phyloP scores from a whole-genome alignment of 208 protist genomes.

The Spongospora subterranea region DNA sequence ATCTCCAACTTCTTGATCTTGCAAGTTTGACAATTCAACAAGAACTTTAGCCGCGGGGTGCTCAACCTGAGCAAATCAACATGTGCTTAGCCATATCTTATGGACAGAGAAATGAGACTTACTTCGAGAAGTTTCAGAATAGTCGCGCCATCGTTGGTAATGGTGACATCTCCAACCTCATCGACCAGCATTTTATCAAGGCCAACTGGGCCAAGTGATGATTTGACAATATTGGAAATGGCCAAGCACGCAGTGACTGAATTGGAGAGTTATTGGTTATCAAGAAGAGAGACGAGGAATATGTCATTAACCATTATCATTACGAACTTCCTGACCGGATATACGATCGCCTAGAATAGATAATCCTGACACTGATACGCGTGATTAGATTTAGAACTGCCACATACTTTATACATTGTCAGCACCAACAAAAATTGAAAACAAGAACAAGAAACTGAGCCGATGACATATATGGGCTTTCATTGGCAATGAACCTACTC shows the following conservation, averaged over 20 bases:
- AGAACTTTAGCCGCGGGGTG: constrained; percentile 89
- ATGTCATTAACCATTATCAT: constrained; percentile 84
- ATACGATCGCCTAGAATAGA: constrained; percentile 84
- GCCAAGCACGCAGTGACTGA: constrained; percentile 90
- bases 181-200: constrained; percentile 99
- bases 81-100: not conserved
- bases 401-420: too few species aligned
- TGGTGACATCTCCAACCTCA: constrained; percentile 97
- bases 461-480: too few species aligned
- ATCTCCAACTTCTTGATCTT: constrained; percentile 98
- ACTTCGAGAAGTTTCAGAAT: constrained; percentile 85
- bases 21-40: constrained; percentile 96
- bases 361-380: constrained; percentile 7
- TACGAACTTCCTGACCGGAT: constrained; percentile 90
- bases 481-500: too few species aligned
- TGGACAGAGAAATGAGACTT: not conserved
- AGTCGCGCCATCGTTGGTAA: constrained; percentile 99
- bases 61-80: constrained; percentile 76
- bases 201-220: constrained; percentile 98
- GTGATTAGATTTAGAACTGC: too few species aligned
- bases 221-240: constrained; percentile 98
- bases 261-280: not conserved
- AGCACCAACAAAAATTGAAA: too few species aligned
- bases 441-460: too few species aligned
- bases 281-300: constrained; percentile 1